These are phyloP conservation scores for Suillus fuscotomentosus DNA, from an alignment of 768 basidiomycete genomes.

Conservation along the genomic window DNA sequence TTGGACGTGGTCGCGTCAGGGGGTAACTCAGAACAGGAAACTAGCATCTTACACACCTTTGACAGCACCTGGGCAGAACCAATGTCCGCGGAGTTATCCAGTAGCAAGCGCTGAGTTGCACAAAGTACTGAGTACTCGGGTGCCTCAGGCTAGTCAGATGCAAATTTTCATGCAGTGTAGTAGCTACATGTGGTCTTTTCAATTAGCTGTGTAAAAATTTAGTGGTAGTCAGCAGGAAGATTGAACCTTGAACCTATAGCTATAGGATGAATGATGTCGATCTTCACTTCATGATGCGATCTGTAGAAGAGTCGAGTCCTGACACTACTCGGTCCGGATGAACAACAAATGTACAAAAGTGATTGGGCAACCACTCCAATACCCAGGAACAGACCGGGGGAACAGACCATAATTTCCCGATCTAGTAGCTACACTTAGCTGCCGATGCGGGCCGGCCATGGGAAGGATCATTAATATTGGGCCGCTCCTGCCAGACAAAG, in stretches of 20 bases:
- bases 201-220: background rate
- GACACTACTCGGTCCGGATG: background rate
- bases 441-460: slow-evolving; percentile 27
- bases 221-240: background rate
- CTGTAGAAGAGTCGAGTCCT: background rate
- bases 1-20: background rate
- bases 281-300: slow-evolving; percentile 1
- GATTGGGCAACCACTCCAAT: background rate
- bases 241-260: background rate
- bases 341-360: slow-evolving; percentile 21
- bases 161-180: background rate
- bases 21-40: background rate
- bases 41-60: background rate
- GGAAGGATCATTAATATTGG: slow-evolving; percentile 3
- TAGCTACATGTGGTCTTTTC: background rate
- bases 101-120: background rate
- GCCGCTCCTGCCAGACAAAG: background rate
- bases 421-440: slow-evolving; percentile 13
- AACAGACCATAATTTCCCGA: slow-evolving; percentile 21
- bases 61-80: background rate
- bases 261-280: background rate
- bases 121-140: background rate
- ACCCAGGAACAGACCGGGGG: slow-evolving; percentile 16
- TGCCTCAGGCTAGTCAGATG: background rate
- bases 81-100: background rate